Conservation (phyloP, 176 grass and related monocot species). For the Poa pratensis region DNA sequence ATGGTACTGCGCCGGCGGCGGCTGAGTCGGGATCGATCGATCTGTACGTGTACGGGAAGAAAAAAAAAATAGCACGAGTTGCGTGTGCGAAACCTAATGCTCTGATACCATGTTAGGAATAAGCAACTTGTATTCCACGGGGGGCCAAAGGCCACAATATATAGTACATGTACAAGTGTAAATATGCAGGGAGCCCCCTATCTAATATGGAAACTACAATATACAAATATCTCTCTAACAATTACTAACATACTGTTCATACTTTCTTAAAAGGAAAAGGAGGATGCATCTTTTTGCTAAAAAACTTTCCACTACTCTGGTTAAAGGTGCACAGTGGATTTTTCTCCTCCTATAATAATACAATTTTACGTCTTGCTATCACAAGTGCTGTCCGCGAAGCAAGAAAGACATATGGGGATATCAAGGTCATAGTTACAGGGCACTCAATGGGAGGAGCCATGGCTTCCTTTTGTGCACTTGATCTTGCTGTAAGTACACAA, state of each 20-base stretch:
- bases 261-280: not conserved
- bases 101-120: too few species aligned
- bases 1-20: too few species aligned
- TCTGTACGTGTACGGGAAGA: too few species aligned
- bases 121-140: too few species aligned
- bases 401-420: conserved; percentile 48
- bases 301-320: conserved; percentile 23
- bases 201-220: too few species aligned
- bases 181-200: too few species aligned
- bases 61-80: too few species aligned
- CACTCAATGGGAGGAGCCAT: conserved; percentile 78
- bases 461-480: conserved; percentile 70
- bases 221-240: too few species aligned
- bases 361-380: conserved; percentile 53
- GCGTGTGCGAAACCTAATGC: too few species aligned
- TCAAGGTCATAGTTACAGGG: conserved; percentile 57
- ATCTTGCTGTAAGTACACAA: conserved; percentile 58
- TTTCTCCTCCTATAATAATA: conserved; percentile 72
- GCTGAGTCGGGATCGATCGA: too few species aligned
- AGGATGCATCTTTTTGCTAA: not conserved
- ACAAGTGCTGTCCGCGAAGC: conserved; percentile 55
- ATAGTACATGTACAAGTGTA: too few species aligned
- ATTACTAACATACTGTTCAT: not conserved
- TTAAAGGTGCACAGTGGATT: conserved; percentile 71
- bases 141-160: too few species aligned